Conservation (phyloP, 2,329 filamentous ascomycete genomes). For the Venturia effusa region DNA sequence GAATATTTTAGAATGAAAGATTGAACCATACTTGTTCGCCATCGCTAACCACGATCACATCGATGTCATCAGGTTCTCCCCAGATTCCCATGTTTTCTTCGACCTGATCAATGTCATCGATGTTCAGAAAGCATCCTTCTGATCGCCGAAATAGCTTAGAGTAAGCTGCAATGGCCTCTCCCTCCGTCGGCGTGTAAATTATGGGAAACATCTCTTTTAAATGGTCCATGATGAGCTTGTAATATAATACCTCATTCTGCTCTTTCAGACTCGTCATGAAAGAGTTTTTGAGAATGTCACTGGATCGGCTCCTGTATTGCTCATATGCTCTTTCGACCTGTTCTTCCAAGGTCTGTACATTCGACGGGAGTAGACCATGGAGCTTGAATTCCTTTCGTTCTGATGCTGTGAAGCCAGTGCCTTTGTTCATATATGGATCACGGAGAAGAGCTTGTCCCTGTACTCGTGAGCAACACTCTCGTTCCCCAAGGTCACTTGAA, state of each 20-base stretch:
- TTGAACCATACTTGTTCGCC: slow-evolving; percentile 34
- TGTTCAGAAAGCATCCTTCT: slow-evolving; percentile 72
- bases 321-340: slow-evolving; percentile 69
- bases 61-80: slow-evolving; percentile 62
- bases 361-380: slow-evolving; percentile 59
- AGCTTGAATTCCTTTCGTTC: slow-evolving; percentile 63
- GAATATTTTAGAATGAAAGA: neutral
- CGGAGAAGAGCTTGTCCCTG: slow-evolving; percentile 43
- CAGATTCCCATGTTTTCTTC: slow-evolving; percentile 57
- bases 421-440: slow-evolving; percentile 68
- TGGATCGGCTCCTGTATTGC: slow-evolving; percentile 55
- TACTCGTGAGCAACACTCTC: neutral
- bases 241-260: slow-evolving; percentile 78
- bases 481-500: neutral
- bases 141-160: slow-evolving; percentile 60
- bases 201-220: slow-evolving; percentile 80
- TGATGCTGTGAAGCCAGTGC: slow-evolving; percentile 60
- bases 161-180: slow-evolving; percentile 78
- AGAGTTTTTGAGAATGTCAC: slow-evolving; percentile 71
- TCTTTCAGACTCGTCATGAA: slow-evolving; percentile 78
- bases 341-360: slow-evolving; percentile 64
- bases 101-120: slow-evolving; percentile 56
- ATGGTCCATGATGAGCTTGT: slow-evolving; percentile 66
- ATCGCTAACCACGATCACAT: slow-evolving; percentile 82
- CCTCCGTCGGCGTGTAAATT: slow-evolving; percentile 88